Percentiles rank a stretch among this genome's conserved stretches.
phyloP scores from a whole-genome alignment of 192 early-diverging fungal genomes.

The Podila verticillata region DNA sequence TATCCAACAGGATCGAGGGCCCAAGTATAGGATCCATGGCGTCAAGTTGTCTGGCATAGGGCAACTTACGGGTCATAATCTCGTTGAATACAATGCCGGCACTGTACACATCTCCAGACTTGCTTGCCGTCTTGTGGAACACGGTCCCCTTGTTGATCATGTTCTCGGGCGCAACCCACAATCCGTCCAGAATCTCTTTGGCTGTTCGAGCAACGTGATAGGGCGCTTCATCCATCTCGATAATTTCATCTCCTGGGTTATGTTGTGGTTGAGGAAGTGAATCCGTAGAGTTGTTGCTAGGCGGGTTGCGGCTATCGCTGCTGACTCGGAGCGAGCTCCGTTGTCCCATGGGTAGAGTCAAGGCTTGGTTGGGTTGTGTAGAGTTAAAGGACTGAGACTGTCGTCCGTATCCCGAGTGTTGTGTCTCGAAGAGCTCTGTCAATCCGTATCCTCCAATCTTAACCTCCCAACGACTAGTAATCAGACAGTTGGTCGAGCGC shows the following conservation, averaged over 20 bases:
- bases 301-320: background rate
- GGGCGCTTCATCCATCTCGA: constrained; percentile 9
- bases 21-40: constrained; percentile 5
- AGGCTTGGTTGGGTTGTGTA: no score
- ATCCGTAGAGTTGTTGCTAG: background rate
- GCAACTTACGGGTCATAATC: constrained; percentile 54
- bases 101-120: constrained; percentile 28
- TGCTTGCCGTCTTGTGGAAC: constrained; percentile 11
- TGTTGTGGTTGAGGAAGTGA: background rate
- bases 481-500: constrained; percentile 47
- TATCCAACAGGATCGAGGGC: constrained; percentile 12
- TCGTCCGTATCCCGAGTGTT: constrained; percentile 13
- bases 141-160: constrained; percentile 3
- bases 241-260: constrained; percentile 4
- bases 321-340: background rate
- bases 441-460: constrained; percentile 57
- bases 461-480: constrained; percentile 58
- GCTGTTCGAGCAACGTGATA: constrained; percentile 4
- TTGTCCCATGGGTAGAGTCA: background rate
- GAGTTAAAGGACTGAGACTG: no score
- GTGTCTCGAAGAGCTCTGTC: constrained; percentile 27
- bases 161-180: constrained; percentile 45
- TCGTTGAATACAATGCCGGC: constrained; percentile 60
- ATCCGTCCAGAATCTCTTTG: constrained; percentile 29
- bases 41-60: constrained; percentile 33